Conservation (phyloP, 345 rosid genomes). For the Euphorbia peplus region DNA sequence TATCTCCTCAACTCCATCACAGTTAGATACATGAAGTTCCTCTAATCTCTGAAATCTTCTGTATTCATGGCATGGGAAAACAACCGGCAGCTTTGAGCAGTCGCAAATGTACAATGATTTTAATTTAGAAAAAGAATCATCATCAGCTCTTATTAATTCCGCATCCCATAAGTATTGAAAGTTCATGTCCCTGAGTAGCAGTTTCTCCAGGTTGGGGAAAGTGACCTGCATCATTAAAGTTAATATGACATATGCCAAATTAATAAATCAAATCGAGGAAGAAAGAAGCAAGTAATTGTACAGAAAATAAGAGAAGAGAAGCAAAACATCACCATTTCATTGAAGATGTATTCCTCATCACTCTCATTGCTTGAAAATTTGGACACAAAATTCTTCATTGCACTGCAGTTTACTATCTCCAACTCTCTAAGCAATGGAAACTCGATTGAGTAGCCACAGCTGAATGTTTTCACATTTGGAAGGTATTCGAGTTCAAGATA, state of each 20-base stretch:
- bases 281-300: neutral
- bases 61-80: slow-evolving; percentile 2
- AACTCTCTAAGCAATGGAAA: neutral
- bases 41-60: neutral
- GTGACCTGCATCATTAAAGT: no score
- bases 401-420: neutral
- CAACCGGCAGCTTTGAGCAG: neutral
- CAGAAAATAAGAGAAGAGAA: neutral
- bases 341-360: neutral
- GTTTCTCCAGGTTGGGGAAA: slow-evolving; percentile 13
- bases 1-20: slow-evolving; percentile 7
- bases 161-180: slow-evolving; percentile 5
- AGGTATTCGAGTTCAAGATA: neutral
- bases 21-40: neutral
- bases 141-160: neutral
- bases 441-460: neutral
- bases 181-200: neutral
- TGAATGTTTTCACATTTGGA: neutral
- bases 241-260: no score
- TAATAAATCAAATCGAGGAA: no score
- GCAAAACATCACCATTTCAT: slow-evolving; percentile 1
- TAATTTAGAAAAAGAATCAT: neutral
- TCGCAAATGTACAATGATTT: neutral
- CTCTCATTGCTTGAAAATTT: neutral
- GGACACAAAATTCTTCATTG: neutral